Percentiles rank a stretch among this genome's conserved stretches.
phyloP scores from a whole-genome alignment of 192 early-diverging fungal species.

The Coemansia sp. region DNA sequence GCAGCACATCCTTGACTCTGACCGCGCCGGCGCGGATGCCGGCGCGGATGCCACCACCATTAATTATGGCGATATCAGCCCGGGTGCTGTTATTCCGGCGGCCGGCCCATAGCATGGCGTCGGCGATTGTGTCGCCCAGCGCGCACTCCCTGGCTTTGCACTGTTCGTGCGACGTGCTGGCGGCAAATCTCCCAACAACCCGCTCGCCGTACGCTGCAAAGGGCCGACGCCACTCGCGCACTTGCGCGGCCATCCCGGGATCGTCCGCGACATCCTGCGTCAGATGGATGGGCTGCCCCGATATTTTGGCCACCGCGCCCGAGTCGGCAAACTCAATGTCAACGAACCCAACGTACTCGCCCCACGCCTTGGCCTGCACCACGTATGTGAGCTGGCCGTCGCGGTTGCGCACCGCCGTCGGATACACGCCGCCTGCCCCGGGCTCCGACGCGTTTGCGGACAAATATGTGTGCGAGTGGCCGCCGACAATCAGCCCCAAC shows the following conservation, averaged over 20 bases:
- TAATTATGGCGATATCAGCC: slow-evolving; percentile 56
- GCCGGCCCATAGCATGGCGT: no score
- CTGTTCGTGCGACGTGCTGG: no score
- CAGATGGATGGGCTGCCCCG: no score
- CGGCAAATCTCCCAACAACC: slow-evolving; percentile 48
- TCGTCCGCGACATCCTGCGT: slow-evolving; percentile 54
- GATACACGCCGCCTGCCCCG: slow-evolving; percentile 56
- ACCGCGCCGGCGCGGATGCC: slow-evolving; percentile 52
- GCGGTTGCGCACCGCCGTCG: no score
- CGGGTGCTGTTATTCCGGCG: no score
- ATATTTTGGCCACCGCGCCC: no score
- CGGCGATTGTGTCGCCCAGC: no score
- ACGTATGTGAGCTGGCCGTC: slow-evolving; percentile 58
- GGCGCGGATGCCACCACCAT: slow-evolving; percentile 63
- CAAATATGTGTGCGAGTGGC: slow-evolving; percentile 69
- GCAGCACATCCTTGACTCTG: slow-evolving; percentile 54
- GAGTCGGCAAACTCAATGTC: slow-evolving; percentile 58
- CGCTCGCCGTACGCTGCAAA: slow-evolving; percentile 54
- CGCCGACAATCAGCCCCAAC: slow-evolving; percentile 63
- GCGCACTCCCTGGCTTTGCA: no score
- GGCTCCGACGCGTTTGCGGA: slow-evolving; percentile 51
- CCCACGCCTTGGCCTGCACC: slow-evolving; percentile 65
- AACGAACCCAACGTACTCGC: slow-evolving; percentile 60
- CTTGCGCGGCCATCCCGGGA: slow-evolving; percentile 28
- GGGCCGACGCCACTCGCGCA: slow-evolving; percentile 53